Percentiles rank a stretch among this genome's conserved stretches.
Evolutionary conservation across 306 rosid species (phyloP).

Genomic region (Argentina anserina): DNA sequence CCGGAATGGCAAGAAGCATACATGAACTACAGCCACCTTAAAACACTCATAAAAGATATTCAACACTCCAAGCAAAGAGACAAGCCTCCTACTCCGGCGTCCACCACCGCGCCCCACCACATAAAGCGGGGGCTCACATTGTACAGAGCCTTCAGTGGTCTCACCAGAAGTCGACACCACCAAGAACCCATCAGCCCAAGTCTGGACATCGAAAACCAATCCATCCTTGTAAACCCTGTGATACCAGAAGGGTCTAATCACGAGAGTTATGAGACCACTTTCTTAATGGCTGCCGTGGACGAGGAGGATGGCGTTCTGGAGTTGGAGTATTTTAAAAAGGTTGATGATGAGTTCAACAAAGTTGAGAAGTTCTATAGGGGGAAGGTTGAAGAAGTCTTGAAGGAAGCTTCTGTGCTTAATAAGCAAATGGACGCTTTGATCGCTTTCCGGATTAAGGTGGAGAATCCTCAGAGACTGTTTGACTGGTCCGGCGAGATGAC

Average conservation of each 20-base stretch:
- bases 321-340: conserved; percentile 44
- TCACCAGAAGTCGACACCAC: conserved; percentile 31
- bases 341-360: conserved; percentile 62
- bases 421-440: conserved; percentile 72
- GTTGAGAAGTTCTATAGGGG: conserved; percentile 47
- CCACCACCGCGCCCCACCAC: conserved; percentile 7
- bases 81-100: conserved; percentile 16
- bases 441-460: conserved; percentile 64
- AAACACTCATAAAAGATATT: conserved; percentile 47
- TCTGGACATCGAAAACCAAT: conserved; percentile 52
- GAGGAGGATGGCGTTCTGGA: conserved; percentile 68
- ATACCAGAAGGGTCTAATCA: conserved; percentile 6
- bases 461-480: conserved; percentile 36
- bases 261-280: conserved; percentile 42
- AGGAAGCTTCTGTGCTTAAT: conserved; percentile 54
- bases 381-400: conserved; percentile 53
- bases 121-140: conserved; percentile 48
- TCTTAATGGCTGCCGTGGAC: conserved; percentile 48
- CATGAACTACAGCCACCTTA: conserved; percentile 51
- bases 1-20: conserved; percentile 80
- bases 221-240: conserved; percentile 46
- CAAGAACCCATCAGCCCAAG: conserved; percentile 15
- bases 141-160: conserved; percentile 71
- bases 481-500: conserved; percentile 46
- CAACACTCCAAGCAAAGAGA: conserved; percentile 23